Evolutionary conservation across 2,329 filamentous ascomycete species (phyloP).

Genomic region (Talaromyces sp.): DNA sequence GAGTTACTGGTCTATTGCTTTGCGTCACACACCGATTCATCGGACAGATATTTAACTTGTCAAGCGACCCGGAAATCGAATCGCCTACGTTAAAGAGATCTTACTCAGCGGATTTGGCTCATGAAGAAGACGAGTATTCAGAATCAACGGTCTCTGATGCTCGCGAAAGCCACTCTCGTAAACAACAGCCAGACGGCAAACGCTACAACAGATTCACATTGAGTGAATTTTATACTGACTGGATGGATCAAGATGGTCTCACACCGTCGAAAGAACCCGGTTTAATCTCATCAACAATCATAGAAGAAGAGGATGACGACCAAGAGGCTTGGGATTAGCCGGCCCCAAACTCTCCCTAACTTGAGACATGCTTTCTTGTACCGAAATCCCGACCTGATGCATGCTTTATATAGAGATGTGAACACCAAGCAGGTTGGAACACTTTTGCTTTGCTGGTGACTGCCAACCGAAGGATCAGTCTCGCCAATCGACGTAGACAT

Average conservation of each 20-base stretch:
- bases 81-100: slow-evolving; percentile 23
- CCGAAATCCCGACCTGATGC: background rate
- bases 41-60: slow-evolving; percentile 36
- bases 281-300: slow-evolving; percentile 61
- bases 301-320: slow-evolving; percentile 62
- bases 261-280: slow-evolving; percentile 33
- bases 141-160: background rate
- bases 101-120: background rate
- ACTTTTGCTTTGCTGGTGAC: background rate
- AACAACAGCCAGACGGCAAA: background rate
- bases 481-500: slow-evolving; percentile 74
- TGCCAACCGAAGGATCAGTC: slow-evolving; percentile 39
- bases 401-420: background rate
- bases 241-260: slow-evolving; percentile 2
- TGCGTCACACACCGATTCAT: slow-evolving; percentile 54
- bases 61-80: slow-evolving; percentile 19
- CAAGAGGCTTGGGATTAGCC: slow-evolving; percentile 35
- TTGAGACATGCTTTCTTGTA: background rate
- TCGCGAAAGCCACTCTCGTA: background rate
- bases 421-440: background rate
- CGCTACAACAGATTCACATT: background rate
- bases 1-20: slow-evolving; percentile 56
- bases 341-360: background rate
- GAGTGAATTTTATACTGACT: slow-evolving; percentile 13
- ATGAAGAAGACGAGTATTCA: background rate